phyloP scores from a whole-genome alignment of 805 yeast species.

The Metschnikowia picachoensis region DNA sequence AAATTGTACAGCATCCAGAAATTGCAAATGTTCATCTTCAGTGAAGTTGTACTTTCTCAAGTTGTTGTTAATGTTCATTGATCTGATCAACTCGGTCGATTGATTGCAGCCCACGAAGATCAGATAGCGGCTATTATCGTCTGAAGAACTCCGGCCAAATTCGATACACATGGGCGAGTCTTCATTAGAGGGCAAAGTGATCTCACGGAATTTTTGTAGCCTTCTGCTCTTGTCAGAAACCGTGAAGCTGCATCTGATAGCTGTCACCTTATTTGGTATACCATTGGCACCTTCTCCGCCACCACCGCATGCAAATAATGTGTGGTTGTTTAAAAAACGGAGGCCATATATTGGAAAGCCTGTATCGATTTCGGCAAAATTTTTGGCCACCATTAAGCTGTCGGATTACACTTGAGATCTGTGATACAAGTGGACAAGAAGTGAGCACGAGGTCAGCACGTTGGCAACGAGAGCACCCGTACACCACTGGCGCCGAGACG shows the following conservation, averaged over 20 bases:
- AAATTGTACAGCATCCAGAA: conserved; percentile 57
- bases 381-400: conserved; percentile 13
- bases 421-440: neutral
- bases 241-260: conserved; percentile 53
- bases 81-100: conserved; percentile 48
- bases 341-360: conserved; percentile 85
- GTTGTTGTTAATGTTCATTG: conserved; percentile 63
- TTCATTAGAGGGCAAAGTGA: conserved; percentile 56
- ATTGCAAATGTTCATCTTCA: conserved; percentile 54
- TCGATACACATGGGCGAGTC: conserved; percentile 89
- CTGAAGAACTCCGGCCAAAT: conserved; percentile 23
- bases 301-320: conserved; percentile 81
- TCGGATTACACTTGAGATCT: neutral
- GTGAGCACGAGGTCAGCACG: neutral
- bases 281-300: conserved; percentile 95
- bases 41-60: conserved; percentile 62
- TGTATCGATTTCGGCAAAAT: conserved; percentile 35
- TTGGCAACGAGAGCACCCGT: conserved; percentile 2
- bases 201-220: conserved; percentile 60
- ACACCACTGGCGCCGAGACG: neutral
- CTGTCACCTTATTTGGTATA: conserved; percentile 77
- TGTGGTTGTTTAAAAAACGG: conserved; percentile 56
- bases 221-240: conserved; percentile 37
- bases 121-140: conserved; percentile 32
- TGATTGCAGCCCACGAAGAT: conserved; percentile 79